Base-by-base conservation (phyloP, 306 rosid genomes). In the Urtica urens region DNA sequence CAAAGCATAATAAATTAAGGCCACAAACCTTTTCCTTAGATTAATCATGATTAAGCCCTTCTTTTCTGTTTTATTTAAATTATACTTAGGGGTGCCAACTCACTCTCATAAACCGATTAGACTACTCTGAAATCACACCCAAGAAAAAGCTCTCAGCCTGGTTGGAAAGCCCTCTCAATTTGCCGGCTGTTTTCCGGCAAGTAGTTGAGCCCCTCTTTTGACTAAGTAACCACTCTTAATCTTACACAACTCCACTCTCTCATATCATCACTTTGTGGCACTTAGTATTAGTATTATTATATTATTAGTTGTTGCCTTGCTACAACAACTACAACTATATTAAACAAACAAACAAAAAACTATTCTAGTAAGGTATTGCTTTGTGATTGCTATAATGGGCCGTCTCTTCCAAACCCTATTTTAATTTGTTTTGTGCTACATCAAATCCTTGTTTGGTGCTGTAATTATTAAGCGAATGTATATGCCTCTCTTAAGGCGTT, bases 11-110 rank as follows among this genome's bases (percentile, higher is more conserved):
- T 39, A 1, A 59, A 73, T 33, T 53, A 59, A 73, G 55, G 60
- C 21, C 53, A 31, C 24, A 43, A 65, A 38, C 69, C 65, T 69
- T 69, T n/a, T n/a, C n/a, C 70, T 69, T 35, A 9, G 54, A 43
- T 43, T 21, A 29, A 48, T 66, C 61, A 70, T 66, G 71, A 62
- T 74, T 70, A 61, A 71, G 61, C 61, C 35, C 65, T 52, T 49
- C 33, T 64, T 35, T 35, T 10, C 11, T 35, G 1, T 3, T n/a
- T 35, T 7, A 10, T 35, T 35, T 35, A 13, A 7, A 7, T 10
- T 1, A 1, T 35, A 35, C 11, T 35, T 35, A 35, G 49, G 67
- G 72, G 66, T 69, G 80, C 60, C 80, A 74, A 74, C 80, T 74
- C 80, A 69, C 46, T 61, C 61, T 64, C 72, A 57, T 51, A 68